Percentiles rank a stretch among this genome's conserved stretches.
Evolutionary conservation across 2,329 filamentous ascomycete genomes (phyloP).

Genomic region (Fusarium xyrophilum): DNA sequence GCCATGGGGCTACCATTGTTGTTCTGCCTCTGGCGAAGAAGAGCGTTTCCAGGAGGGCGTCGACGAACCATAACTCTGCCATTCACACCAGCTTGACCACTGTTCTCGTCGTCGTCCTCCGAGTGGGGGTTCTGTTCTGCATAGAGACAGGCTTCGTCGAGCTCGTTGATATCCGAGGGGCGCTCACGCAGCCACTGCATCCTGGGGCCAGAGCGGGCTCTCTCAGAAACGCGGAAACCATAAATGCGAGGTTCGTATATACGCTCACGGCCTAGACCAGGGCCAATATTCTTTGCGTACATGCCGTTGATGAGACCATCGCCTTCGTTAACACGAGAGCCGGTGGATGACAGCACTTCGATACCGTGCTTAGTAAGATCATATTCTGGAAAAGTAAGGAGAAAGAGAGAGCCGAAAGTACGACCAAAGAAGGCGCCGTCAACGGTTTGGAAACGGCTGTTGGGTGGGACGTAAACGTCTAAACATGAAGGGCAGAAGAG

Average conservation of each 20-base stretch:
- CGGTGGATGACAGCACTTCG: slow-evolving; percentile 57
- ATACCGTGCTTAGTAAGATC: slow-evolving; percentile 78
- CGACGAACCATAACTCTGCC: slow-evolving; percentile 52
- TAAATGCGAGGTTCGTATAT: slow-evolving; percentile 97
- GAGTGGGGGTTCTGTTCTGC: slow-evolving; percentile 61
- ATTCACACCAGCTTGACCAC: slow-evolving; percentile 52
- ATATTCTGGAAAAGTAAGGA: slow-evolving; percentile 97
- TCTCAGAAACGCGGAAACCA: slow-evolving; percentile 91
- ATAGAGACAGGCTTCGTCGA: slow-evolving; percentile 76
- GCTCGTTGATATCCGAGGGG: slow-evolving; percentile 77
- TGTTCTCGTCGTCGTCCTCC: slow-evolving; percentile 64
- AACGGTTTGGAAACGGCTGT: slow-evolving; percentile 95
- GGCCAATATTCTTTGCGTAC: slow-evolving; percentile 83
- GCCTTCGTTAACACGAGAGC: slow-evolving; percentile 48
- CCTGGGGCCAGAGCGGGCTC: slow-evolving; percentile 85
- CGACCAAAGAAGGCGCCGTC: slow-evolving; percentile 98
- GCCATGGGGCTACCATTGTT: slow-evolving; percentile 65
- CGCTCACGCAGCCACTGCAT: slow-evolving; percentile 97
- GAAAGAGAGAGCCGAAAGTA: slow-evolving; percentile 95
- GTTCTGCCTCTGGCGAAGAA: slow-evolving; percentile 53
- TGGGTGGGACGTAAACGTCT: slow-evolving; percentile 96
- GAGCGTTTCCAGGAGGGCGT: slow-evolving; percentile 52
- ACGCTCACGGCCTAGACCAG: slow-evolving; percentile 79
- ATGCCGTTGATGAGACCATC: slow-evolving; percentile 80
- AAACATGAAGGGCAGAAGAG: slow-evolving; percentile 96